Conservation (phyloP, 192 early-diverging fungal species). For the Coemansia sp. region DNA sequence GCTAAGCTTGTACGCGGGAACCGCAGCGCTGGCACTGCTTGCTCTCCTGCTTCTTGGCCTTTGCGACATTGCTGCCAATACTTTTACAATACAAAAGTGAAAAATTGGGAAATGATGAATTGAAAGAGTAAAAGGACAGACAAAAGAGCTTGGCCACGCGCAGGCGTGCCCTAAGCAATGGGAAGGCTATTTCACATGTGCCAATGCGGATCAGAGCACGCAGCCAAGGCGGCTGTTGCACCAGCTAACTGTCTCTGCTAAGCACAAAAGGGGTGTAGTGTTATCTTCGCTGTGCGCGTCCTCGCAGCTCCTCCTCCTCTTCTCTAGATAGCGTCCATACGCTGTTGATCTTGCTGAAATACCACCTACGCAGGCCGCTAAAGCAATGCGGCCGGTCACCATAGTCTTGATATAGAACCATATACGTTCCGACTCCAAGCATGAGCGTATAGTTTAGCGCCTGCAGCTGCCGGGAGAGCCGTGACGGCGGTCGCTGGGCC, state of each 20-base stretch:
- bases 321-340: constrained; percentile 45
- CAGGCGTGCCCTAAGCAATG: too few relatives aligned
- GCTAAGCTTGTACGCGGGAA: not conserved
- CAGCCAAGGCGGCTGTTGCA: not conserved
- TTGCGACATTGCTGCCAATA: too few relatives aligned
- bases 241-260: too few relatives aligned
- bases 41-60: not conserved
- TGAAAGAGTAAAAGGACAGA: too few relatives aligned
- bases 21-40: not conserved
- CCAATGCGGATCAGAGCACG: not conserved
- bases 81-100: too few relatives aligned
- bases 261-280: too few relatives aligned
- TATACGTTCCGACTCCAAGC: constrained; percentile 43
- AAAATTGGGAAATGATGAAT: too few relatives aligned
- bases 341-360: constrained; percentile 34
- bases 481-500: constrained; percentile 28
- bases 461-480: constrained; percentile 35
- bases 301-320: constrained; percentile 44
- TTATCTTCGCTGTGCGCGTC: constrained; percentile 34
- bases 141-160: too few relatives aligned
- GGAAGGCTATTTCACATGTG: too few relatives aligned
- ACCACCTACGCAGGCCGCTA: constrained; percentile 39
- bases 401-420: constrained; percentile 43
- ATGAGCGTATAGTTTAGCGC: constrained; percentile 40
- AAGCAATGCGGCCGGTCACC: constrained; percentile 41